Evolutionary conservation across 108 stramenopile species (phyloP).

Genomic region (Cyclotella sp.): DNA sequence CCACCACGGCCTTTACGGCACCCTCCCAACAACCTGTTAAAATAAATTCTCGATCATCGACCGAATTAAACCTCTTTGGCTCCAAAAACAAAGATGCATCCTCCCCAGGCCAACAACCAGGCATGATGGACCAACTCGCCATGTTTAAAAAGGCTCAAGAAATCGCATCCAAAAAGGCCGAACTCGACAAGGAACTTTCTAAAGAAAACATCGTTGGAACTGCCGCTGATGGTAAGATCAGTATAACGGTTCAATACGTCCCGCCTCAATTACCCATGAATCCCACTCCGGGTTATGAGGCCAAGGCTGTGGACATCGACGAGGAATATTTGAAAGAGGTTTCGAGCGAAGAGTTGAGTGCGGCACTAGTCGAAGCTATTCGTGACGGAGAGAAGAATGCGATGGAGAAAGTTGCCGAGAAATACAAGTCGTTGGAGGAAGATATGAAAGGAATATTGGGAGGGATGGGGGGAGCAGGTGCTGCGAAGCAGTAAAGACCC

Average conservation of each 20-base stretch:
- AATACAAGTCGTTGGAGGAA: conserved; percentile 69
- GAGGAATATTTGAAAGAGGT: conserved; percentile 72
- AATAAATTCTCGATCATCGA: conserved; percentile 29
- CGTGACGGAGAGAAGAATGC: conserved; percentile 67
- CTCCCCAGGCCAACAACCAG: conserved; percentile 56
- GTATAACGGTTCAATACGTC: conserved; percentile 70
- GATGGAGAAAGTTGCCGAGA: conserved; percentile 66
- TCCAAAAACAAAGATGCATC: conserved; percentile 58
- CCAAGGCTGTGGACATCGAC: conserved; percentile 70
- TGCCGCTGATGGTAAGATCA: conserved; percentile 72
- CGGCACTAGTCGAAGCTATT: conserved; percentile 68
- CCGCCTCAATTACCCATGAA: conserved; percentile 83
- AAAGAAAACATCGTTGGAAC: conserved; percentile 59
- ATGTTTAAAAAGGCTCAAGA: conserved; percentile 94
- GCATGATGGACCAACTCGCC: conserved; percentile 91
- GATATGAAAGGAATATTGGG: conserved; percentile 61
- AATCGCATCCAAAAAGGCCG: conserved; percentile 77
- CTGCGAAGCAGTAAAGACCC: background rate
- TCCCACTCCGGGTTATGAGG: conserved; percentile 85
- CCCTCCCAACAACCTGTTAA: conserved; percentile 7
- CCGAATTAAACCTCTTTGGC: conserved; percentile 69
- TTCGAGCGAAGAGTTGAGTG: conserved; percentile 67
- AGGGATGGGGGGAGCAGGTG: conserved; percentile 52
- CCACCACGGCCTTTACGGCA: conserved; percentile 56
- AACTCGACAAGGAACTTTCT: conserved; percentile 75